Evolutionary conservation across 306 rosid species (phyloP).

Genomic region (Parietaria judaica): DNA sequence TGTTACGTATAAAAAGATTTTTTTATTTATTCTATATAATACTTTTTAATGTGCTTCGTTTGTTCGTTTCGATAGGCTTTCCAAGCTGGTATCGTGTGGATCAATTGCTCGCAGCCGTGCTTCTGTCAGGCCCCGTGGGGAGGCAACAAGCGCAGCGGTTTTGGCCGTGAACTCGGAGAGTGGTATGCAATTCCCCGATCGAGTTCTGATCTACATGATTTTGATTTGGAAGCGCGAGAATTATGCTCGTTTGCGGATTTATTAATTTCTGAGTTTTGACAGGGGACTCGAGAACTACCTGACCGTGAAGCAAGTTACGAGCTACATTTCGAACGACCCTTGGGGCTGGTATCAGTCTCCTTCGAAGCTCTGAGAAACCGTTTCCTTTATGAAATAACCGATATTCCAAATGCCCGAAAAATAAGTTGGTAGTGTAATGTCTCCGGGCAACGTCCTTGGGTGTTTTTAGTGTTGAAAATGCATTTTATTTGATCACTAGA

Average conservation of each 20-base stretch:
- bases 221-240: background rate
- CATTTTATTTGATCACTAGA: no score
- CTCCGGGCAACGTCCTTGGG: no score
- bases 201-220: background rate
- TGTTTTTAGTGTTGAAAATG: no score
- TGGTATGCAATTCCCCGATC: constrained; percentile 38
- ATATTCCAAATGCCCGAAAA: no score
- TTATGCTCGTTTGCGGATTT: background rate
- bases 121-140: constrained; percentile 99
- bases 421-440: no score
- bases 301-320: constrained; percentile 93
- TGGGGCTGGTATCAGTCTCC: constrained; percentile 97
- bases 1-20: no score
- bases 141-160: constrained; percentile 90
- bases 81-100: constrained; percentile 86
- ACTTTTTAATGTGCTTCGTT: constrained; percentile 10
- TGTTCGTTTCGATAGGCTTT: constrained; percentile 47
- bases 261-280: constrained; percentile 16
- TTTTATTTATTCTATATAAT: constrained; percentile 6
- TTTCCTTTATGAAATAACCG: background rate
- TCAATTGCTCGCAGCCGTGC: constrained; percentile 97
- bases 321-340: constrained; percentile 62
- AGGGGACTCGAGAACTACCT: constrained; percentile 93
- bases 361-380: constrained; percentile 52
- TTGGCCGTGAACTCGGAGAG: constrained; percentile 96